Conservation (phyloP, 1,284 basidiomycete species). For the Phellinidium pouzarii region DNA sequence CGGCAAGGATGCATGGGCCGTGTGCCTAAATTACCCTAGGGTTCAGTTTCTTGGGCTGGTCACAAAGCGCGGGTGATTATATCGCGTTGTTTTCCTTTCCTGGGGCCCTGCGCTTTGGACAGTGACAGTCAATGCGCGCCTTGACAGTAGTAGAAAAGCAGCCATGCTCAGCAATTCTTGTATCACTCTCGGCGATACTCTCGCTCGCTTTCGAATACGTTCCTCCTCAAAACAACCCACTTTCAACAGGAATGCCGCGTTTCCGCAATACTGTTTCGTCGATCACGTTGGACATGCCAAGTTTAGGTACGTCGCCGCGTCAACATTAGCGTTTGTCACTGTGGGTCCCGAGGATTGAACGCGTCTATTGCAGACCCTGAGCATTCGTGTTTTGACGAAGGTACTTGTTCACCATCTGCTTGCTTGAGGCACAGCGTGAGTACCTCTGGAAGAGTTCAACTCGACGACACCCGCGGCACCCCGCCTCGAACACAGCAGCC, state of each 20-base stretch:
- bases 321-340: neutral
- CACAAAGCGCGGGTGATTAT: neutral
- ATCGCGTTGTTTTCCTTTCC: conserved; percentile 1
- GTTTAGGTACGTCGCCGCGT: neutral
- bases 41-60: neutral
- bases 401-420: neutral
- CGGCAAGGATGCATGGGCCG: neutral
- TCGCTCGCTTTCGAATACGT: neutral
- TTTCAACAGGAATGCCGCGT: neutral
- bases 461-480: neutral
- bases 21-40: neutral
- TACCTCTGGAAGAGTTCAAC: neutral
- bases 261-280: neutral
- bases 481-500: neutral
- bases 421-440: too few species aligned
- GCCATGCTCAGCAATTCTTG: neutral
- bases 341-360: neutral
- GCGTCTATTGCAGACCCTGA: neutral
- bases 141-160: neutral
- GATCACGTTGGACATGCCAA: neutral
- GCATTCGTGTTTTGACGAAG: neutral
- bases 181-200: neutral
- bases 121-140: neutral
- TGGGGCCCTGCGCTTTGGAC: neutral
- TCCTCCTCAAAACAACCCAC: neutral